Evolutionary conservation across 208 protist species (phyloP).

Genomic region (Leishmania aethiopica): DNA sequence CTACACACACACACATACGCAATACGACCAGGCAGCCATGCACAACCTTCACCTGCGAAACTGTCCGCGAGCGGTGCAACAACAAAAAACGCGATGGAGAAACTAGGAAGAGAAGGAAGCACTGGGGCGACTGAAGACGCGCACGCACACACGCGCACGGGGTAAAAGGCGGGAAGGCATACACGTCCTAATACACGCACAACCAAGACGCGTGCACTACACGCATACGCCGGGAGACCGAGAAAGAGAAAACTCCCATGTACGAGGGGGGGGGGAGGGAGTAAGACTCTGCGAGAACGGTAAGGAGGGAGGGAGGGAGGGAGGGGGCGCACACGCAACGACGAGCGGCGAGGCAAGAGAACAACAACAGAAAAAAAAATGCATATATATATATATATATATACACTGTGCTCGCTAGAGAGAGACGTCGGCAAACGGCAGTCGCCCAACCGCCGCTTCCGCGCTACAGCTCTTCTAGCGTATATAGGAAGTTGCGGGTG

Average conservation of each 20-base stretch:
- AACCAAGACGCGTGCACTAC: neutral
- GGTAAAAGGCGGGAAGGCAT: neutral
- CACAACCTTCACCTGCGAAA: neutral
- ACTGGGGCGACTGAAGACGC: neutral
- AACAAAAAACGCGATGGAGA: neutral
- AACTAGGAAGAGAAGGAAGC: neutral
- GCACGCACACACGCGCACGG: neutral
- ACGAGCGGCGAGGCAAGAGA: neutral
- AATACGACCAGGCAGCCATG: neutral
- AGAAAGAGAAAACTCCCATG: neutral
- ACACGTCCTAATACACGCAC: neutral
- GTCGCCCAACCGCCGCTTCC: neutral
- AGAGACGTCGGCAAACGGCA: neutral
- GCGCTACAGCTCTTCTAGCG: slow-evolving; percentile 77
- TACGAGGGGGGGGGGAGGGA: neutral
- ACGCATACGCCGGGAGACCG: neutral
- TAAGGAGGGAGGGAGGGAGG: neutral
- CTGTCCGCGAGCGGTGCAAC: neutral
- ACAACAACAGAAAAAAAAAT: neutral
- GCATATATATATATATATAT: neutral
- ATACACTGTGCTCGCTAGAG: neutral
- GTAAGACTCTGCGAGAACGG: neutral
- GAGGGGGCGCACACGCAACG: neutral
- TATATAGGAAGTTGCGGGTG: slow-evolving; percentile 82
- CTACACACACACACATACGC: neutral